phyloP scores from a whole-genome alignment of 805 yeast species.

The Candida takata region DNA sequence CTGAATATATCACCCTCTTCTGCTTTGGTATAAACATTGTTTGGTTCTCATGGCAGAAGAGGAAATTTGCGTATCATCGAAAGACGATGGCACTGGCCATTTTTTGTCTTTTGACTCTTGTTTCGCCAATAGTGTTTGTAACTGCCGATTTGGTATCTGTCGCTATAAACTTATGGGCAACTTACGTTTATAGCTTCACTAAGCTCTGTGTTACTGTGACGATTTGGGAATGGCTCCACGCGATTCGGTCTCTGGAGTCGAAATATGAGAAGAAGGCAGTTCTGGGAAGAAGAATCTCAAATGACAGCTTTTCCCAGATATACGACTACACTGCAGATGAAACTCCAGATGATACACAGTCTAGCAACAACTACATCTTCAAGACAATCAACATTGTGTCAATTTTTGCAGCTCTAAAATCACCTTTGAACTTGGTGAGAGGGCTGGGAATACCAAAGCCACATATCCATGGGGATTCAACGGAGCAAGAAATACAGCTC shows the following conservation, averaged over 20 bases:
- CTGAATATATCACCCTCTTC: conserved; percentile 26
- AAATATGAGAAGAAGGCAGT: conserved; percentile 48
- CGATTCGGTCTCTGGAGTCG: conserved; percentile 44
- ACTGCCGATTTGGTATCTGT: conserved; percentile 30
- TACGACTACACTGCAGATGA: conserved; percentile 7
- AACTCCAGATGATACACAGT: conserved; percentile 2
- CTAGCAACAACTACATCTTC: conserved; percentile 12
- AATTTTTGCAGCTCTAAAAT: conserved; percentile 7
- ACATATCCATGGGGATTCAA: neutral
- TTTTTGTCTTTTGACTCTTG: conserved; percentile 34
- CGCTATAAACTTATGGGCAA: conserved; percentile 44
- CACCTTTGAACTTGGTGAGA: conserved; percentile 3
- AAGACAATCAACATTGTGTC: conserved; percentile 16
- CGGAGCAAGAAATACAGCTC: neutral
- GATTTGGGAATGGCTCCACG: conserved; percentile 62
- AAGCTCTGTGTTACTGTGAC: conserved; percentile 45
- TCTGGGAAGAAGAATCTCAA: conserved; percentile 50
- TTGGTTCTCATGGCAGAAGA: conserved; percentile 31
- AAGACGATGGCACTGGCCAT: conserved; percentile 43
- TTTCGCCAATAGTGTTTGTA: conserved; percentile 31
- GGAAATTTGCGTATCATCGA: conserved; percentile 38
- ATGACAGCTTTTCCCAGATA: conserved; percentile 32
- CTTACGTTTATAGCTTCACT: conserved; percentile 37
- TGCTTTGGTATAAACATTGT: conserved; percentile 29
- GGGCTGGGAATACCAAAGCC: neutral